phyloP scores from a whole-genome alignment of 805 yeast genomes.

The Teunomyces tritomae region DNA sequence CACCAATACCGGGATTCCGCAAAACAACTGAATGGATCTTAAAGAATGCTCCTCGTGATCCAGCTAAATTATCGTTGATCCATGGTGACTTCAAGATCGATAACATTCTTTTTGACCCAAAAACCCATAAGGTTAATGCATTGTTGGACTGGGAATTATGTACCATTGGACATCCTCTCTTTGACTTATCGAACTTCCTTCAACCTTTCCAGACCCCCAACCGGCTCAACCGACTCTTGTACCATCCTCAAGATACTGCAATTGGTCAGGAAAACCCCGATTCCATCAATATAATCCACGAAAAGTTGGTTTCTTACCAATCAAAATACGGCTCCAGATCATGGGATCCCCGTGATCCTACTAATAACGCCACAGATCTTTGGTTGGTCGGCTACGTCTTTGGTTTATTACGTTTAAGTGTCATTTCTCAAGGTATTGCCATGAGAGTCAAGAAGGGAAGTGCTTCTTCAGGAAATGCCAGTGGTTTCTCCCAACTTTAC shows the following conservation, averaged over 20 bases:
- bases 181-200: conserved; percentile 57
- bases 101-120: conserved; percentile 59
- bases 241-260: conserved; percentile 25
- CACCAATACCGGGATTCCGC: conserved; percentile 48
- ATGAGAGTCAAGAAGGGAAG: conserved; percentile 51
- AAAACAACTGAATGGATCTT: conserved; percentile 42
- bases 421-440: conserved; percentile 61
- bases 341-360: conserved; percentile 33
- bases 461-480: conserved; percentile 54
- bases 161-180: conserved; percentile 62
- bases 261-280: conserved; percentile 34
- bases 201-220: conserved; percentile 52
- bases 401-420: conserved; percentile 53
- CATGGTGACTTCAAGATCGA: conserved; percentile 69
- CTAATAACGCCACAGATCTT: conserved; percentile 41
- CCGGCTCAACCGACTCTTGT: conserved; percentile 27
- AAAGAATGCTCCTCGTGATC: conserved; percentile 46
- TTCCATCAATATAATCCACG: conserved; percentile 16
- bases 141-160: conserved; percentile 67
- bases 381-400: conserved; percentile 58
- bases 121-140: conserved; percentile 47
- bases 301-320: conserved; percentile 27
- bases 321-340: conserved; percentile 15
- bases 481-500: conserved; percentile 34
- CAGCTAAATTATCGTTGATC: conserved; percentile 43